Percentiles rank a stretch among this genome's conserved stretches.
Conservation (phyloP, 1,139 yeast species). For the Geotrichum armillariae region DNA sequence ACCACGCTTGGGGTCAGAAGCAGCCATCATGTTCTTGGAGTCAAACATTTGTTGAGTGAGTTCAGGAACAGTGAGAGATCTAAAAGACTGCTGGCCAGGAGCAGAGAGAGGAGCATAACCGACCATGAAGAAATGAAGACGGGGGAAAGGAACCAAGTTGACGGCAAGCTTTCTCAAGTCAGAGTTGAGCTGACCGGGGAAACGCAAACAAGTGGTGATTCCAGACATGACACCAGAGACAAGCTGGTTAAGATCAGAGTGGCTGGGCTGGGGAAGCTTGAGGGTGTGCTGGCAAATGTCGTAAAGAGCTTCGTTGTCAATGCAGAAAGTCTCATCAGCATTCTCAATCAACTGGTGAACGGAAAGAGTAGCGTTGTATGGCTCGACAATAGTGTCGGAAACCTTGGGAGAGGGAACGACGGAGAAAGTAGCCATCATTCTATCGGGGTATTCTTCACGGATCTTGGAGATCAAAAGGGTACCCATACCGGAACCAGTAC, state of each 20-base stretch:
- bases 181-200: conserved; percentile 49
- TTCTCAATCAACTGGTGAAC: conserved; percentile 47
- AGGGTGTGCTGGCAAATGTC: conserved; percentile 46
- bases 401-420: conserved; percentile 48
- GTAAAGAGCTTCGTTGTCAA: conserved; percentile 49
- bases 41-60: conserved; percentile 48
- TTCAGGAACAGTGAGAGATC: conserved; percentile 45
- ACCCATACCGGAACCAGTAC: conserved; percentile 50
- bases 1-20: conserved; percentile 46
- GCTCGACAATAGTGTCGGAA: conserved; percentile 48
- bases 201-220: conserved; percentile 47
- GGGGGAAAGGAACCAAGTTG: conserved; percentile 49
- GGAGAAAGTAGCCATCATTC: conserved; percentile 49
- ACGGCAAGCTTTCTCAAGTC: conserved; percentile 49
- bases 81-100: conserved; percentile 42
- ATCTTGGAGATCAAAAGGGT: conserved; percentile 44
- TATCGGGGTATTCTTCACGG: conserved; percentile 47
- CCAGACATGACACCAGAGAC: conserved; percentile 49
- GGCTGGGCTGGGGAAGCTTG: conserved; percentile 43
- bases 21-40: conserved; percentile 48
- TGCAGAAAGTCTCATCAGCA: conserved; percentile 47
- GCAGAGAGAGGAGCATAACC: conserved; percentile 49
- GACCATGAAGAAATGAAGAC: conserved; percentile 48
- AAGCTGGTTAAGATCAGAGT: conserved; percentile 45
- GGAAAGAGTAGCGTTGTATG: conserved; percentile 47